Percentiles rank a stretch among this genome's conserved stretches.
Evolutionary conservation across 352 stramenopile genomes (phyloP).

Genomic region (Globisporangium lucens): DNA sequence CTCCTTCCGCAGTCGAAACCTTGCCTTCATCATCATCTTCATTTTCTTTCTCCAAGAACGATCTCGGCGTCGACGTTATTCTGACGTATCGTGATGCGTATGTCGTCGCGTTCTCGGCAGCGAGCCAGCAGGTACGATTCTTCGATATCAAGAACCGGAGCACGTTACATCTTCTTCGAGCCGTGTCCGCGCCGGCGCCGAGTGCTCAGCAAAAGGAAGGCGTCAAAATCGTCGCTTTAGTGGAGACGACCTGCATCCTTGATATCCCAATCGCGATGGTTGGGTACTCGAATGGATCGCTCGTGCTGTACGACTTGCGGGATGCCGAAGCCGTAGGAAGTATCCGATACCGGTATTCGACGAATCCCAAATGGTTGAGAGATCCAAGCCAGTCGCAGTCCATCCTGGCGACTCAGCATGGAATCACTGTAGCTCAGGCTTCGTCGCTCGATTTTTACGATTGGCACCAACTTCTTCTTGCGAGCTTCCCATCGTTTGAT

Average conservation of each 20-base stretch:
- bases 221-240: constrained; percentile 16
- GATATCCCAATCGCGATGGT: constrained; percentile 41
- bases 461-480: constrained; percentile 46
- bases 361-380: neutral
- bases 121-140: constrained; percentile 38
- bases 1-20: constrained; percentile 4
- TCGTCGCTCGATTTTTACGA: constrained; percentile 25
- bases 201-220: constrained; percentile 4
- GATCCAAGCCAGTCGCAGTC: neutral
- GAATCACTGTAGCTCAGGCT: constrained; percentile 4
- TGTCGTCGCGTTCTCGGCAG: constrained; percentile 35
- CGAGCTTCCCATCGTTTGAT: constrained; percentile 27
- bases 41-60: neutral
- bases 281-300: constrained; percentile 43
- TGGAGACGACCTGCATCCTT: constrained; percentile 14
- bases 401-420: constrained; percentile 6
- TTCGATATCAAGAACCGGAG: constrained; percentile 33
- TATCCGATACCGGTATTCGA: constrained; percentile 18
- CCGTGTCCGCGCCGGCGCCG: constrained; percentile 23
- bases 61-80: constrained; percentile 13
- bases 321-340: constrained; percentile 40
- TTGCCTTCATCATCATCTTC: neutral
- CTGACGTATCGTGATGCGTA: constrained; percentile 25
- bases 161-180: constrained; percentile 27
- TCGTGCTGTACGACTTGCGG: constrained; percentile 46